Evolutionary conservation across 2,329 filamentous ascomycete genomes (phyloP), one percentile per base, ranked within the genome.

Genomic region (Daldinia sp.): DNA sequence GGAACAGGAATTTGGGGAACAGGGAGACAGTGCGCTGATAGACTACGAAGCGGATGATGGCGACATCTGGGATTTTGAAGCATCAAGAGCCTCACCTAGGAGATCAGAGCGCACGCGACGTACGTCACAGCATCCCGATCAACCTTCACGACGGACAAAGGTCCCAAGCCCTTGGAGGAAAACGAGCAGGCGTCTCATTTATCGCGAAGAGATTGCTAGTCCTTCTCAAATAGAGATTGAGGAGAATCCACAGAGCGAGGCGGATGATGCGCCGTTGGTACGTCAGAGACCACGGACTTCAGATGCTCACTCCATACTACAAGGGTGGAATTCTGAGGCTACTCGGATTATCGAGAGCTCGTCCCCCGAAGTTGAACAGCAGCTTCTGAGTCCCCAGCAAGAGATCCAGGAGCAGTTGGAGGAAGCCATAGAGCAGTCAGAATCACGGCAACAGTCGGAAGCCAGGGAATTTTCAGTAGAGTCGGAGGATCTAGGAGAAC

Each of bases 1-100:
- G 25, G 15, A 27, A 21, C 29, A 56, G 29, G 19, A 13, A 17
- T 30, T 13, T 11, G 41, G 45, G 15, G 39, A n/a, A 30, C 61
- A 70, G 13, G 63, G 61, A 19, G 54, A 67, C 61, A 54, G 61
- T 34, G 35, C 71, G 27, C 48, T 53, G 35, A 8, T 29, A 15
- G 50, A 54, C 9, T 68, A 66, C 11, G 64, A 67, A 21, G 58
- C 51, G 21, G 39, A 65, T 17, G 35, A 43, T 35, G 47, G 37
- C 10, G 63, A 87, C 65, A 79, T 88, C 9, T 88, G 85, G 85
- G 85, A 83, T 29, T 70, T 86, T 21, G 85, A 87, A 70, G 85
- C 85, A 9, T 78, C 81, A 54, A 80, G 85, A 10, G 75, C 78
- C 5, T 78, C 78, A 1, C 80, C 82, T 8, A 72, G 66, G 48